Evolutionary conservation across 129 eudicot species (phyloP).

Genomic region (Artemisia tridentata): DNA sequence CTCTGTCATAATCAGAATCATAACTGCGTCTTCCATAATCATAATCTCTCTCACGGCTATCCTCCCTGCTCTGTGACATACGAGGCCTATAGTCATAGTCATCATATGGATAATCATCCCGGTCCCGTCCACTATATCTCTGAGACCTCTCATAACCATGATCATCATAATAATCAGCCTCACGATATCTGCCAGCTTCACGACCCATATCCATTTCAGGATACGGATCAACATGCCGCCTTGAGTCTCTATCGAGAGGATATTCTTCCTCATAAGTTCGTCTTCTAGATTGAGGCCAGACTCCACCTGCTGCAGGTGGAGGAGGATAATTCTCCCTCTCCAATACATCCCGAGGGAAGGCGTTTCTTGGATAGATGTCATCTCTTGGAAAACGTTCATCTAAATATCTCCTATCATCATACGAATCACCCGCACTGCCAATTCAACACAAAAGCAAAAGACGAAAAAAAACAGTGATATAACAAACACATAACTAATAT

Average conservation of each 20-base stretch:
- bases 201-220: slow-evolving; percentile 44
- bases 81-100: slow-evolving; percentile 82
- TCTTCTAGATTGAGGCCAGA: slow-evolving; percentile 81
- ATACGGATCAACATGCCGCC: slow-evolving; percentile 61
- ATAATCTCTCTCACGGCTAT: slow-evolving; percentile 89
- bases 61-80: slow-evolving; percentile 55
- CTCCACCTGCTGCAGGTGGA: slow-evolving; percentile 55
- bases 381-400: slow-evolving; percentile 86
- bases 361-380: slow-evolving; percentile 51
- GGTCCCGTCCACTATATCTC: slow-evolving; percentile 74
- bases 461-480: slow-evolving; percentile 26
- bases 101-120: slow-evolving; percentile 70
- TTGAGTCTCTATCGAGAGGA: slow-evolving; percentile 57
- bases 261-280: slow-evolving; percentile 81
- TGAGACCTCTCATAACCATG: slow-evolving; percentile 57
- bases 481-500: not conserved
- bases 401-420: slow-evolving; percentile 83
- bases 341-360: slow-evolving; percentile 54
- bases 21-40: slow-evolving; percentile 72
- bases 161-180: slow-evolving; percentile 42
- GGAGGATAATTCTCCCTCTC: slow-evolving; percentile 71
- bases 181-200: slow-evolving; percentile 45
- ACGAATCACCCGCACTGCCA: slow-evolving; percentile 77
- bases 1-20: slow-evolving; percentile 91
- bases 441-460: slow-evolving; percentile 34